Conservation (phyloP, 306 rosid species). For the Carpinus viminea region DNA sequence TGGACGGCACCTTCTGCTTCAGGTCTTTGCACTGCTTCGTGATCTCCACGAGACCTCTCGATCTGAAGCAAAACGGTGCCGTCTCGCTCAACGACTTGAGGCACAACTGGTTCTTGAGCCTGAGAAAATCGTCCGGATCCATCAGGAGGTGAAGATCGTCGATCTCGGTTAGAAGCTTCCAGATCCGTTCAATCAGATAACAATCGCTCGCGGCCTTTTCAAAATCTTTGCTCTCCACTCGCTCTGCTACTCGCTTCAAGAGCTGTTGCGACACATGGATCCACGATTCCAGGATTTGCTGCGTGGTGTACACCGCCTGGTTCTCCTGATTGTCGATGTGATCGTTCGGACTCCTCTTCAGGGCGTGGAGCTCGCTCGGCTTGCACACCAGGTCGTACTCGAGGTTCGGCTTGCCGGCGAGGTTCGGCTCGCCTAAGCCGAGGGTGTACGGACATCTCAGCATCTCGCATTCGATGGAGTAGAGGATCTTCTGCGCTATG, state of each 20-base stretch:
- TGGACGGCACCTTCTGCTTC: conserved; percentile 68
- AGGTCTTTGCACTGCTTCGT: conserved; percentile 63
- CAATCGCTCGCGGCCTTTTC: conserved; percentile 65
- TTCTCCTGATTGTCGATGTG: conserved; percentile 57
- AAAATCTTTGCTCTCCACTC: conserved; percentile 39
- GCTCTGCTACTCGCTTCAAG: conserved; percentile 38
- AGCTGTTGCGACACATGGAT: conserved; percentile 41
- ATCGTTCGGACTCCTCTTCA: conserved; percentile 54
- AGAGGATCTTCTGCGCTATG: conserved; percentile 52
- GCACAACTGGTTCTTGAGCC: conserved; percentile 55
- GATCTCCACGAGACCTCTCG: conserved; percentile 63
- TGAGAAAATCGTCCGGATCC: conserved; percentile 84
- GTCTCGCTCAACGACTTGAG: conserved; percentile 45
- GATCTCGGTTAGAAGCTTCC: conserved; percentile 70
- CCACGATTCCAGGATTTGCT: conserved; percentile 84
- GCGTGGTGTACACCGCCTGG: conserved; percentile 69
- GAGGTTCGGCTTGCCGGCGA: conserved; percentile 59
- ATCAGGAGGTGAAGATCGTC: conserved; percentile 72
- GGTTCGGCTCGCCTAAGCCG: conserved; percentile 78
- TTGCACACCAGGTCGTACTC: conserved; percentile 77
- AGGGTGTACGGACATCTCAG: conserved; percentile 68
- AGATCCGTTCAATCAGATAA: conserved; percentile 64
- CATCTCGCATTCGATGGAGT: conserved; percentile 69
- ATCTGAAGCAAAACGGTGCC: conserved; percentile 72
- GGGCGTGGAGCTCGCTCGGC: conserved; percentile 57